phyloP scores from a whole-genome alignment of 441 rosid species.

The Pelargonium citronellum region DNA sequence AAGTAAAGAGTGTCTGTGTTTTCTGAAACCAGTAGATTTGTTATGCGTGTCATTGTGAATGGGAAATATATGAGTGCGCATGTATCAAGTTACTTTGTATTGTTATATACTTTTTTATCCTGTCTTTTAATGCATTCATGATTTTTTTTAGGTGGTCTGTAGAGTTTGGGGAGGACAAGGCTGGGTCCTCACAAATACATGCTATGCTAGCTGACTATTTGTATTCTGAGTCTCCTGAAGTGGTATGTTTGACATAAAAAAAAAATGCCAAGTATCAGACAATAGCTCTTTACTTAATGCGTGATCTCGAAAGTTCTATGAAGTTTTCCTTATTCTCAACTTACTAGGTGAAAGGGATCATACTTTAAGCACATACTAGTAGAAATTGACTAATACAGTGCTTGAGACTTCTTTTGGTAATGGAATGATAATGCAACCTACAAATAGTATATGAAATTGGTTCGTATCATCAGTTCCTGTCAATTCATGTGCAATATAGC shows the following conservation, averaged over 20 bases:
- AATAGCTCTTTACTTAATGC: neutral
- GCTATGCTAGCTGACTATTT: slow-evolving; percentile 80
- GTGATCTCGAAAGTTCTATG: neutral
- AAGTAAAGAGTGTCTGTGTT: too few species aligned
- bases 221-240: slow-evolving; percentile 82
- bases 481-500: neutral
- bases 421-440: neutral
- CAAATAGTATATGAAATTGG: neutral
- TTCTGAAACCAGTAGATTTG: too few species aligned
- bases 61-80: too few species aligned
- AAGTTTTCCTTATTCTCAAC: neutral
- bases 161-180: slow-evolving; percentile 61
- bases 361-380: neutral
- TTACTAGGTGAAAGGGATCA: slow-evolving; percentile 2
- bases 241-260: slow-evolving; percentile 44
- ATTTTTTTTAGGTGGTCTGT: slow-evolving; percentile 70
- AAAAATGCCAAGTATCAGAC: neutral
- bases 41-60: too few species aligned
- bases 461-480: neutral
- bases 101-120: too few species aligned
- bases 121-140: too few species aligned
- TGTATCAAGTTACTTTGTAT: too few species aligned
- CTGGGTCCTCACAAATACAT: slow-evolving; percentile 72
- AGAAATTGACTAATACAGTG: slow-evolving; percentile 3
- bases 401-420: neutral